A percentile compares a stretch with the other conserved stretches of the same genome.
phyloP scores from a whole-genome alignment of 257 asterid genomes.

The Salvia miltiorrhiza region DNA sequence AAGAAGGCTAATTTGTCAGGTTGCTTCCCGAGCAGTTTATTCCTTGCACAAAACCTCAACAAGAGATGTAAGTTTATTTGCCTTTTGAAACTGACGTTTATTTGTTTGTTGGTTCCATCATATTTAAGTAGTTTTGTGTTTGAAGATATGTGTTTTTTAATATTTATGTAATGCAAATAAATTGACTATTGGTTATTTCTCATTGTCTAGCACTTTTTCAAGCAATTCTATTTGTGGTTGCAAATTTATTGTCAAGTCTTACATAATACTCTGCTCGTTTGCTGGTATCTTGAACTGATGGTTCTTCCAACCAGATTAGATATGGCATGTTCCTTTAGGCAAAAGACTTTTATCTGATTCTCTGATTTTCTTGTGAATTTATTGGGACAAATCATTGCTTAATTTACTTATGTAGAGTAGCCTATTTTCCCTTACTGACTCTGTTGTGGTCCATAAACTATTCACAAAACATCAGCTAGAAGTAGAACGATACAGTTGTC shows the following conservation, averaged over 20 bases:
- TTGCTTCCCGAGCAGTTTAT: constrained; percentile 91
- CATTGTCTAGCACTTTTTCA: neutral
- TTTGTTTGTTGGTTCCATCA: neutral
- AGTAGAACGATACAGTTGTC: neutral
- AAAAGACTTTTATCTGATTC: neutral
- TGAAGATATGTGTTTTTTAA: neutral
- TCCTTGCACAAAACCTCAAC: constrained; percentile 95
- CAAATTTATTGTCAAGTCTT: neutral
- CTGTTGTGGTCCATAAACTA: neutral
- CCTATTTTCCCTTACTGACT: neutral
- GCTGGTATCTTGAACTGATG: neutral
- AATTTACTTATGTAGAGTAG: neutral
- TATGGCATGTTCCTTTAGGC: neutral
- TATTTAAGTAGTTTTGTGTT: neutral
- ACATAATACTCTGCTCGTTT: neutral
- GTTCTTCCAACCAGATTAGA: neutral
- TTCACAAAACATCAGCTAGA: neutral
- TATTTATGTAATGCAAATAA: neutral
- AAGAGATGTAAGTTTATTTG: constrained; percentile 65
- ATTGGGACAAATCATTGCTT: neutral
- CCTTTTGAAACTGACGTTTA: neutral
- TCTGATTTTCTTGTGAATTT: neutral
- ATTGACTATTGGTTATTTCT: neutral
- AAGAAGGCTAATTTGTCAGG: constrained; percentile 41
- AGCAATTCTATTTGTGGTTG: neutral